Evolutionary conservation across 805 yeast genomes (phyloP), one percentile per base, ranked within the genome.

Genomic region (Diddensiella caesifluorescens): DNA sequence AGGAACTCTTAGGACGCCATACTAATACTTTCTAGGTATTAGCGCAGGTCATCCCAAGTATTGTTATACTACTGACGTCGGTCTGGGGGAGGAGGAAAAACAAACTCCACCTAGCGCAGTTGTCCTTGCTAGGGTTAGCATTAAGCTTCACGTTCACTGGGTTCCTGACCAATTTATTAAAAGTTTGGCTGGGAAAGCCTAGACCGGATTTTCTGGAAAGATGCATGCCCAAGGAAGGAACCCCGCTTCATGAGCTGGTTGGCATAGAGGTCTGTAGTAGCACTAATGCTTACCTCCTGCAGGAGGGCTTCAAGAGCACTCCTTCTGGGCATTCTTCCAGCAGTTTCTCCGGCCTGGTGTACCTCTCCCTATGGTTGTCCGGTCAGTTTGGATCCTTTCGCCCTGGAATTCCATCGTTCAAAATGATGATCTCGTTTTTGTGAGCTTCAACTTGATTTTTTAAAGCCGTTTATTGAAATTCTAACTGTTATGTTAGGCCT

Each of bases 141-240:
- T 62, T 85, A 1, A 70, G 88, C 0, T 66, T 83, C 43, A 69
- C 77, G 15, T 62, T 79, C 10, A 77, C 84, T 22, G 70, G 77
- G 31, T 65, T 81, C 22, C 55, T 83, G 39, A 85, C 95, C 2
- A 86, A 86, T 55, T 66, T 80, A 12, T 59, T 86, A 46, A 90
- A 90, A 65, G 79, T 82, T 56, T 78, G 84, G 77, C 76, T 90
- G 42, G 97, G 96, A 3, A 74, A 96, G 57, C 85, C 82, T 47
- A 71, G 98, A 46, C 98, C 98, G 0, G 98, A 90, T 62, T 85
- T 89, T 58, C 63, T 90, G 39, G 85, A 88, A 4, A 73, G 97
- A 52, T 90, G 97, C 61, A 57, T 71, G 16, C 96, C 96, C 3
- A 66, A 64, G 9, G 45, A 63, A 1, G 79, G 67, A 38, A 71